A percentile compares a stretch with the other conserved stretches of the same genome.
These are phyloP conservation scores for Circinella minor DNA, from an alignment of 371 early-diverging fungal genomes.

Conservation along the genomic window DNA sequence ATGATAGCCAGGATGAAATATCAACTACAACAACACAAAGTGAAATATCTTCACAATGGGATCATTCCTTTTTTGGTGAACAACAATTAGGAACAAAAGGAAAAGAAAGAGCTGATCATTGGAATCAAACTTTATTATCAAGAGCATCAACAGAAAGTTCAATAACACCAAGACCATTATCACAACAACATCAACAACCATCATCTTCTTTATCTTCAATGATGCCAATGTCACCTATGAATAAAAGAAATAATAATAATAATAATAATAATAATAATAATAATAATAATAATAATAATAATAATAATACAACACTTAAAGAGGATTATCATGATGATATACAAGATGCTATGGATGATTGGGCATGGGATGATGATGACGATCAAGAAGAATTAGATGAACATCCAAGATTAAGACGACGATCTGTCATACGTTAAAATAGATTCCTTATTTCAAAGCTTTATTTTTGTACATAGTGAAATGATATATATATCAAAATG, in stretches of 20 bases:
- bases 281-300: too few relatives aligned
- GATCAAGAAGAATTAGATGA: conserved; percentile 5
- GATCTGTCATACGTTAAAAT: conserved; percentile 5
- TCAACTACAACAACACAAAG: background rate
- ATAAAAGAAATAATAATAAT: too few relatives aligned
- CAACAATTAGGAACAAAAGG: conserved; percentile 7
- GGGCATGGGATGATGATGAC: conserved; percentile 16
- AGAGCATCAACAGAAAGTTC: too few relatives aligned
- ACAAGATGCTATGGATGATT: conserved; percentile 7
- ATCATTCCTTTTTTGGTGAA: background rate
- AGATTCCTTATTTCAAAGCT: background rate
- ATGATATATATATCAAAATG: too few relatives aligned
- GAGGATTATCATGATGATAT: background rate
- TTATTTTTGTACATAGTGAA: background rate
- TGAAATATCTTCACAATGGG: background rate
- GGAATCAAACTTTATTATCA: background rate
- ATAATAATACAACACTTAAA: too few relatives aligned
- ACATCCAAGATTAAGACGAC: conserved; percentile 5
- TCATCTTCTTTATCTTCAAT: background rate
- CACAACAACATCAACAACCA: background rate
- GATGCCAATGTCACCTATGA: background rate
- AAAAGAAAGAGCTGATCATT: background rate
- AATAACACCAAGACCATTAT: too few relatives aligned
- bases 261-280: too few relatives aligned
- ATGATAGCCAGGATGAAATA: background rate